Conservation (phyloP, 441 rosid genomes). For the Erodium trifolium region DNA sequence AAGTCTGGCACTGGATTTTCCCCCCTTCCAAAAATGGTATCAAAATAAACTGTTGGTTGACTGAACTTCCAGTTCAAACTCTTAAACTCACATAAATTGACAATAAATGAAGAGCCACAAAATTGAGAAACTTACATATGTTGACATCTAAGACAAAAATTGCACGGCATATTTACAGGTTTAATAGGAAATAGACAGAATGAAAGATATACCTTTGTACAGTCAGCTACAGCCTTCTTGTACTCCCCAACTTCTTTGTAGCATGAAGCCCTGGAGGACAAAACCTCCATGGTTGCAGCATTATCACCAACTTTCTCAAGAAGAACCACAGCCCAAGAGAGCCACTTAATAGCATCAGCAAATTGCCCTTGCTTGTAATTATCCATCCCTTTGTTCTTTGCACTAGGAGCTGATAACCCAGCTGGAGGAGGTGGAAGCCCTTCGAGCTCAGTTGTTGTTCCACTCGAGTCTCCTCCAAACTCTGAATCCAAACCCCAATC, state of each 20-base stretch:
- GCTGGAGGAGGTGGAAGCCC: slow-evolving; percentile 94
- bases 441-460: slow-evolving; percentile 84
- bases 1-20: not conserved
- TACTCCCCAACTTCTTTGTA: slow-evolving; percentile 98
- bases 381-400: slow-evolving; percentile 78
- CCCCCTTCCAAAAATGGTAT: not conserved
- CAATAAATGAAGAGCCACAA: not conserved
- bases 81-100: not conserved
- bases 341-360: slow-evolving; percentile 98
- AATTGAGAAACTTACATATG: not conserved
- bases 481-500: slow-evolving; percentile 64
- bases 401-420: slow-evolving; percentile 61
- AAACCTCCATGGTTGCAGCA: slow-evolving; percentile 46
- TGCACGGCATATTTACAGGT: no score
- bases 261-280: slow-evolving; percentile 82
- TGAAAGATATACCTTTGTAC: slow-evolving; percentile 55
- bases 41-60: not conserved
- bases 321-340: slow-evolving; percentile 89
- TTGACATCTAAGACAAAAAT: no score
- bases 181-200: not conserved
- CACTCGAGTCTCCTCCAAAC: slow-evolving; percentile 48
- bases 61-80: not conserved
- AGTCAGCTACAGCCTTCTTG: slow-evolving; percentile 97
- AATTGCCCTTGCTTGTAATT: slow-evolving; percentile 86
- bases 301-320: slow-evolving; percentile 57